A percentile compares a stretch with the other conserved stretches of the same genome.
Conservation (phyloP, 495 filamentous ascomycete genomes). For the Penicillium cosmopolitanum region DNA sequence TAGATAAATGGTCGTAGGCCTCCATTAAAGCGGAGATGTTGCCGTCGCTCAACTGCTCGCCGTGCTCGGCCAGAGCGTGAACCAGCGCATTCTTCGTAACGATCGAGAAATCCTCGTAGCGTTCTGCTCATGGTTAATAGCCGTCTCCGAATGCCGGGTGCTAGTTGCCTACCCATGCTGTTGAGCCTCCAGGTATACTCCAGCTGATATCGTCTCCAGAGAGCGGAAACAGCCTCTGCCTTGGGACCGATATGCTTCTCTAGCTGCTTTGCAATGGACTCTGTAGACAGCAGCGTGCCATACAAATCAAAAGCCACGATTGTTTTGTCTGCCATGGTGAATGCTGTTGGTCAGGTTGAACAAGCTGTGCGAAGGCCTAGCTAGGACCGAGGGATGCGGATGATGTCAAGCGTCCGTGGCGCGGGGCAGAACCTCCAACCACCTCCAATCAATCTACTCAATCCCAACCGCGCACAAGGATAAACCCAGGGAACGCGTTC, state of each 20-base stretch:
- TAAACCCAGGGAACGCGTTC: neutral
- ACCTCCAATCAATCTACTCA: slow-evolving; percentile 2
- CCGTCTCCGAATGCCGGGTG: neutral
- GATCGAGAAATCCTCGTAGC: slow-evolving; percentile 66
- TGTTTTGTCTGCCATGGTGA: slow-evolving; percentile 24
- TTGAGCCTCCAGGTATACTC: slow-evolving; percentile 85
- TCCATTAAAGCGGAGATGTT: slow-evolving; percentile 56
- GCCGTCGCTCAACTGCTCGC: slow-evolving; percentile 41
- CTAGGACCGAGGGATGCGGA: neutral
- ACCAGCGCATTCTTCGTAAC: slow-evolving; percentile 65
- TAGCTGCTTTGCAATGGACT: slow-evolving; percentile 62
- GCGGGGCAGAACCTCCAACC: neutral
- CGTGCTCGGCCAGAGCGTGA: slow-evolving; percentile 65
- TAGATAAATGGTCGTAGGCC: slow-evolving; percentile 69
- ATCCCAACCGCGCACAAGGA: neutral
- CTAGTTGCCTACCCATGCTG: slow-evolving; percentile 66
- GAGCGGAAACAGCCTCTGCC: slow-evolving; percentile 55
- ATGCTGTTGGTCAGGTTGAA: neutral
- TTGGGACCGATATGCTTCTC: slow-evolving; percentile 54
- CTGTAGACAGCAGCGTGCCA: slow-evolving; percentile 72
- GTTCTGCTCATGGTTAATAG: slow-evolving; percentile 38
- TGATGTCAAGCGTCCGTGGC: slow-evolving; percentile 3
- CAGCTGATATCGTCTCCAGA: slow-evolving; percentile 68
- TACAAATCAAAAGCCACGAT: slow-evolving; percentile 77
- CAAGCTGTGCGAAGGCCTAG: neutral